Base-by-base conservation (phyloP, 495 filamentous ascomycete species). In the Xylaria palmicola region DNA sequence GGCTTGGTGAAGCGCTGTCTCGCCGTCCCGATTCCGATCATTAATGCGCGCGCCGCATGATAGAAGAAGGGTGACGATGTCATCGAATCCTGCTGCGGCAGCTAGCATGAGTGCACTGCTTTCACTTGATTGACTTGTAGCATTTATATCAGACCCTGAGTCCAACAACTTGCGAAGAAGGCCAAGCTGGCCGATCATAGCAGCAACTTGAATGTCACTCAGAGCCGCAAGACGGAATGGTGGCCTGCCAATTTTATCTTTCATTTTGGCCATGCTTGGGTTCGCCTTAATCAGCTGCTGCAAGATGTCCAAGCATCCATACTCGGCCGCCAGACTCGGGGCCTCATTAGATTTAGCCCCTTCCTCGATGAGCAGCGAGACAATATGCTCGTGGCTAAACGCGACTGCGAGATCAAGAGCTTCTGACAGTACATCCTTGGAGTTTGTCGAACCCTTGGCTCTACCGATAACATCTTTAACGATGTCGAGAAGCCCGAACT, bases 221-320 rank as follows among this genome's bases (percentile, higher is more conserved):
- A 48, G 12, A 29, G 26, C 26, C 8, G 45, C 45, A 30, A 48
- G 4, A 48, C 27, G 45, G 24, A 48, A 48, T 30, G 45, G 45
- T 30, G 45, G 26, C 45, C 45, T 48, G 24, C 45, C 45, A 5
- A 48, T 29, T 17, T 48, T 48, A 48, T 48, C 45, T 48, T 48
- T 9, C 45, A 48, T 26, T n/a, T 30, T 48, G 24, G 45, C 45
- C 45, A 45, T 45, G 19, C 4, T 26, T 26, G 43, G 43, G 43
- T 45, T 26, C 5, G 19, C 22, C 22, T 45, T 45, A 1, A 26
- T 45, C 43, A 45, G 43, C 43, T 45, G 43, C 43, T 45, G 43
- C 43, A 45, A 26, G 24, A 45, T 26, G 8, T 26, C 43, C 22
- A 45, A 13, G 20, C 20, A 45, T 12, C 43, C 43, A 48, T 48